Base-by-base conservation (phyloP, 768 basidiomycete genomes). In the Trametes cubensis region DNA sequence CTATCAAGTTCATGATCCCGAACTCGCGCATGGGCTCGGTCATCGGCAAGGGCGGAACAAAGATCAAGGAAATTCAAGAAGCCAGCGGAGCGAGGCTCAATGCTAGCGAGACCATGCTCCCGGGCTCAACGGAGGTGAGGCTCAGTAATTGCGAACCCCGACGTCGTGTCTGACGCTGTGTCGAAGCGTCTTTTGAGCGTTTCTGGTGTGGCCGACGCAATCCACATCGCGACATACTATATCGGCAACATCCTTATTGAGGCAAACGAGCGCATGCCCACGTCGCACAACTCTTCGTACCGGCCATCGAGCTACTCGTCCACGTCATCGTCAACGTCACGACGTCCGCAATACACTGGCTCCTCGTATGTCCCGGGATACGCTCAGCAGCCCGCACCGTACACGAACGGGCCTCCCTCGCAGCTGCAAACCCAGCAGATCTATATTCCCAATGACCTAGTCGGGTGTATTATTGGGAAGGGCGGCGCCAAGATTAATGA, bases 31-130 rank as follows among this genome's bases (percentile, higher is more conserved):
- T 98, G 96, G 96, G 96, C 44, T 97, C 95, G 18, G 94, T 98
- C 62, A 99, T 99, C 70, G 97, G 97, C 59, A 98, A 97, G 75
- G 92, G 90, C 65, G 97, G 97, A 34, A 89, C 89, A 40, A 99
- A 99, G 76, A 99, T 99, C 75, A 98, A 98, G 80, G 97, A 99
- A 78, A 99, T 99, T 66, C 97, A 99, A 73, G 97, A 99, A 70
- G 97, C 97, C 26, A 94, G 92, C 65, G 97, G 97, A 39, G 97
- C 97, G 17, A 81, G 95, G 64, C 78, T 99, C 67, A 98, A 98
- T 71, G 97, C 97, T 21, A 94, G 92, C 70, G 97, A 98, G 76
- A 92, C 94, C 55, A 97, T 98, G 95, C 83, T 99, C 30, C 96
- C 97, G 2, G 97, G 97, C 17, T 97, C 94, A n/a, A 98, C 96